Conservation (phyloP, 2,329 filamentous ascomycete species). For the Aspergillus aculeatus region DNA sequence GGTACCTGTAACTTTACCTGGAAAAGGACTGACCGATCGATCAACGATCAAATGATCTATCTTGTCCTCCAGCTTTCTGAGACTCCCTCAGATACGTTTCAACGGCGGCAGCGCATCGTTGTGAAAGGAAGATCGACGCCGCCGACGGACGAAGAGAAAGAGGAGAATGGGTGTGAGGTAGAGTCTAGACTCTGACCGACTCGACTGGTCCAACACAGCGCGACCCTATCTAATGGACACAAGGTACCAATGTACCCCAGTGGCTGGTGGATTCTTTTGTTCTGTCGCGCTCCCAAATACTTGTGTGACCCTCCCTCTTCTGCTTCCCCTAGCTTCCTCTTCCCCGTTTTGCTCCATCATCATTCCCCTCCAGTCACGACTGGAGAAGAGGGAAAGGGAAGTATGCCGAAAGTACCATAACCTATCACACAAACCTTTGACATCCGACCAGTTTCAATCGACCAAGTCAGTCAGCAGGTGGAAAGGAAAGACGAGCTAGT, state of each 20-base stretch:
- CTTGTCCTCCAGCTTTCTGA: not conserved
- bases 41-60: not conserved
- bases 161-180: slow-evolving; percentile 1
- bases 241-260: slow-evolving; percentile 10
- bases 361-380: slow-evolving; percentile 3
- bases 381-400: not conserved
- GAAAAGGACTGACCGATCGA: not conserved
- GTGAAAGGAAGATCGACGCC: slow-evolving; percentile 1
- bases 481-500: not conserved
- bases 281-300: not conserved
- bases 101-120: slow-evolving; percentile 13
- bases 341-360: not conserved
- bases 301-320: slow-evolving; percentile 4
- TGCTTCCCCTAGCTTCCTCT: too few species aligned
- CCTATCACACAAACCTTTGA: slow-evolving; percentile 19
- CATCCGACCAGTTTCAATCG: slow-evolving; percentile 6
- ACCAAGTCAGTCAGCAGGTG: not conserved
- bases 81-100: not conserved
- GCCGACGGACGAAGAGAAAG: not conserved
- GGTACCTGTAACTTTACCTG: too few species aligned
- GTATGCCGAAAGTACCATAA: slow-evolving; percentile 15
- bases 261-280: slow-evolving; percentile 12
- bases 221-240: slow-evolving; percentile 10
- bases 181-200: slow-evolving; percentile 25
- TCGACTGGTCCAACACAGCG: slow-evolving; percentile 21